Evolutionary conservation across 768 basidiomycete genomes (phyloP).

Genomic region (Phanerodontia chrysosporium): DNA sequence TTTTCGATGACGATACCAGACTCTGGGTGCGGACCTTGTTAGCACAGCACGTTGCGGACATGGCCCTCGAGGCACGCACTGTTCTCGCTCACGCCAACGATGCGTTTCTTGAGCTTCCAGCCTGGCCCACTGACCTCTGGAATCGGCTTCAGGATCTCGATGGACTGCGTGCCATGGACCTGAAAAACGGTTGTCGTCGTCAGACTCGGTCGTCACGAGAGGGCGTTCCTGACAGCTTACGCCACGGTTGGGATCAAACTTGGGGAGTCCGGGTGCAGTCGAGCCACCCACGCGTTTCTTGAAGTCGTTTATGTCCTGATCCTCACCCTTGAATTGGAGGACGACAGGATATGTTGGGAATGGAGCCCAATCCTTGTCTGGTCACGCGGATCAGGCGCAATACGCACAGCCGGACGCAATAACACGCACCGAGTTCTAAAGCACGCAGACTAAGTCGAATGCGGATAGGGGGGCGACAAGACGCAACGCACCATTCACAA

Average conservation of each 20-base stretch:
- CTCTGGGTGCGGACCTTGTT: slow-evolving; percentile 37
- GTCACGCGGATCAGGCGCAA: not conserved
- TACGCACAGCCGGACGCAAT: not conserved
- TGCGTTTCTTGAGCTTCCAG: slow-evolving; percentile 67
- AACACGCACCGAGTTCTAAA: slow-evolving; percentile 47
- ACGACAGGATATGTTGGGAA: slow-evolving; percentile 87
- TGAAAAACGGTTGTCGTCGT: too few relatives aligned
- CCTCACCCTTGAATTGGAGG: slow-evolving; percentile 64
- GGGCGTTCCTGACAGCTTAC: slow-evolving; percentile 36
- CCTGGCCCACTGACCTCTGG: slow-evolving; percentile 73
- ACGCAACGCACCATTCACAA: slow-evolving; percentile 60
- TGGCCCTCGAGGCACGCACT: slow-evolving; percentile 42
- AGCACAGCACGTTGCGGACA: not conserved
- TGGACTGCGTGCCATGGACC: slow-evolving; percentile 78
- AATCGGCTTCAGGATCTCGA: slow-evolving; percentile 75
- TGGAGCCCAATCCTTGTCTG: slow-evolving; percentile 67
- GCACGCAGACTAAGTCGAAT: not conserved
- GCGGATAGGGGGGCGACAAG: not conserved
- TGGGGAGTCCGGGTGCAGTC: slow-evolving; percentile 62
- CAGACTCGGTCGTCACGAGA: not conserved
- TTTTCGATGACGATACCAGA: slow-evolving; percentile 68
- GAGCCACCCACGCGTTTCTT: slow-evolving; percentile 38
- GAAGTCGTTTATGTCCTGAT: slow-evolving; percentile 69
- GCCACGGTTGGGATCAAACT: slow-evolving; percentile 62
- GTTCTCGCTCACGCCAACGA: slow-evolving; percentile 76